Evolutionary conservation across 2,329 filamentous ascomycete genomes (phyloP), one percentile per base, ranked within the genome.

Genomic region (Blastomyces gilchristii): DNA sequence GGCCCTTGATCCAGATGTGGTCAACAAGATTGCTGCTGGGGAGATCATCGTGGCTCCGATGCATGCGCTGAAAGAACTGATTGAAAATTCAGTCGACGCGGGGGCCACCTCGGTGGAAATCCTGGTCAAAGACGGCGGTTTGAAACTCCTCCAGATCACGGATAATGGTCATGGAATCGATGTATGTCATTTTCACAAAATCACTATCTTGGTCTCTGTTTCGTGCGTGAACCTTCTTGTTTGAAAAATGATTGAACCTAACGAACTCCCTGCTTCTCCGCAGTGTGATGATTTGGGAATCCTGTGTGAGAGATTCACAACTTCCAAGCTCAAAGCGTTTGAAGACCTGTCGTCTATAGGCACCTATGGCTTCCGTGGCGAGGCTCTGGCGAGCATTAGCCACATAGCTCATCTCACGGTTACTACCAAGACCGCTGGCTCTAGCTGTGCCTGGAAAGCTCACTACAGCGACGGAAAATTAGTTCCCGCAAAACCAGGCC

Each of bases 21-120:
- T 99, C 68, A 99, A 97, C 80, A 99, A 97, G 75, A 99, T 99
- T 68, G 94, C 94, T 0, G 94, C 94, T 0, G 94, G 94, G 25
- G 94, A 99, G 75, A 99, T 99, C 70, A 99, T 99, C 65, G 91
- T 99, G 58, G 93, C 94, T 1, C 95, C 94, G 0, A 91, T 97
- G 37, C 91, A 99, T 75, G 94, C 95, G 2, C 77, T 99, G 63
- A 99, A 99, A 76, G 94, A 99, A 74, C 80, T 99, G 59, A 91
- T 99, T 14, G 94, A 99, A 74, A 99, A 99, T 70, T 88, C 94
- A 3, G 91, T 99, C 18, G 95, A 99, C 77, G 94, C 95, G n/a
- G 93, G 94, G 5, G 90, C 94, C 2, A 97, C 94, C 0, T 86
- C 88, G 1, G 79, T 99, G 56, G 94, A 99, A 72, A 87, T 99